phyloP scores from a whole-genome alignment of 1,139 yeast genomes.

The Pichia sp. region DNA sequence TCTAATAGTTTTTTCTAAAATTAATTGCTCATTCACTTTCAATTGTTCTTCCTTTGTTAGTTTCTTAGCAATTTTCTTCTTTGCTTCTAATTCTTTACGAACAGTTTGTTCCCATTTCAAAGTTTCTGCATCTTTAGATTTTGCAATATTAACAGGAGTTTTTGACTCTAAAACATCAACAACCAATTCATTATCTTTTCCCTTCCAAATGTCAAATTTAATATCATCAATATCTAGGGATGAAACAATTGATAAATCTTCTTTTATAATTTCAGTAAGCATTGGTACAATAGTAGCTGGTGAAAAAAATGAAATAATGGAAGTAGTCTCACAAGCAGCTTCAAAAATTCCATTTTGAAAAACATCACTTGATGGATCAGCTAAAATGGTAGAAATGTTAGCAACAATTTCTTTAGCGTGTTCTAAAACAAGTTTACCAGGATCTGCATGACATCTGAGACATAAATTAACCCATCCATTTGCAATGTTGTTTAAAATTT shows the following conservation, averaged over 20 bases:
- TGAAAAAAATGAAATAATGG: constrained; percentile 64
- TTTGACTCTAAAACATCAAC: constrained; percentile 56
- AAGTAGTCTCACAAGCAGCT: constrained; percentile 53
- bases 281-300: constrained; percentile 55
- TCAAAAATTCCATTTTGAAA: constrained; percentile 28
- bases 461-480: constrained; percentile 81
- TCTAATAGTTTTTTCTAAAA: constrained; percentile 55
- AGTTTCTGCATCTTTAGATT: constrained; percentile 68
- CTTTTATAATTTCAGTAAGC: constrained; percentile 37
- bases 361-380: constrained; percentile 25
- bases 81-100: constrained; percentile 62
- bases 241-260: constrained; percentile 35
- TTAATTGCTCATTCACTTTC: constrained; percentile 54
- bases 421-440: constrained; percentile 49
- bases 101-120: constrained; percentile 85
- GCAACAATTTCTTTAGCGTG: constrained; percentile 38
- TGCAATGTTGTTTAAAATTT: constrained; percentile 30
- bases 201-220: constrained; percentile 59
- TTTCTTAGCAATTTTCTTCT: constrained; percentile 41
- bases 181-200: constrained; percentile 64
- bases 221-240: constrained; percentile 34
- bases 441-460: constrained; percentile 56
- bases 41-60: constrained; percentile 71
- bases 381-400: constrained; percentile 15
- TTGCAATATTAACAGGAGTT: constrained; percentile 37